Percentiles rank a stretch among this genome's conserved stretches.
Conservation (phyloP, 1,284 basidiomycete species). For the Sporisorium graminicola region DNA sequence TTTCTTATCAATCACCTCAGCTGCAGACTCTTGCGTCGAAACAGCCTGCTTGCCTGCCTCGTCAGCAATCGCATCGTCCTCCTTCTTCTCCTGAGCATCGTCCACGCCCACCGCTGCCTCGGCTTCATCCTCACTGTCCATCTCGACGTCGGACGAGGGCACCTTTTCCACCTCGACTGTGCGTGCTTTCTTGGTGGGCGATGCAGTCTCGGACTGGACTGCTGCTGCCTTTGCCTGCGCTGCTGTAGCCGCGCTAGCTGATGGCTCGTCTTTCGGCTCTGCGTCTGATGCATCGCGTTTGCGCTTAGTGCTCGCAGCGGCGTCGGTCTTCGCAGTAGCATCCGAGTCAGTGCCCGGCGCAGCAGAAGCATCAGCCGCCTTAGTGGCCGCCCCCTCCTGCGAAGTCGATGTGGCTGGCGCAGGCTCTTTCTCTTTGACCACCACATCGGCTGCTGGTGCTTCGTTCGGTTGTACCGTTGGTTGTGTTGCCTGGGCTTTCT, state of each 20-base stretch:
- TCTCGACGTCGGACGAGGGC: slow-evolving; percentile 25
- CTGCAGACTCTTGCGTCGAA: slow-evolving; percentile 5
- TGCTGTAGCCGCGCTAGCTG: neutral
- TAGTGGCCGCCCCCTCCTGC: neutral
- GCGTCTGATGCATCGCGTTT: slow-evolving; percentile 25
- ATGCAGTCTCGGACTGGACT: slow-evolving; percentile 5
- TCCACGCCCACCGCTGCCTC: slow-evolving; percentile 35
- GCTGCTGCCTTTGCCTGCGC: neutral
- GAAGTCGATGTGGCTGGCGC: neutral
- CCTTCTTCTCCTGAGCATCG: neutral
- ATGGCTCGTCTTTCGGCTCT: neutral
- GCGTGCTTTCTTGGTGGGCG: slow-evolving; percentile 29
- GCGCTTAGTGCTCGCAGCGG: slow-evolving; percentile 27
- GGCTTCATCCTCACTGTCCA: slow-evolving; percentile 47
- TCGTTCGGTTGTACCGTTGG: slow-evolving; percentile 4
- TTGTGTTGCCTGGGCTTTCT: neutral
- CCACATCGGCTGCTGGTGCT: slow-evolving; percentile 39
- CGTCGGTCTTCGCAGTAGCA: neutral
- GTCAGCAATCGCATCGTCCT: neutral
- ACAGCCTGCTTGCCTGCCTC: slow-evolving; percentile 6
- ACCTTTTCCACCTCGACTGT: slow-evolving; percentile 12
- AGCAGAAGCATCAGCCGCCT: neutral
- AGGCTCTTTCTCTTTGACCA: slow-evolving; percentile 37
- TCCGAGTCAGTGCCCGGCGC: neutral
- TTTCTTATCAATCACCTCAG: slow-evolving; percentile 2